Evolutionary conservation across 371 early-diverging fungal genomes (phyloP), one percentile per base, ranked within the genome.

Genomic region (Umbelopsis sp.): DNA sequence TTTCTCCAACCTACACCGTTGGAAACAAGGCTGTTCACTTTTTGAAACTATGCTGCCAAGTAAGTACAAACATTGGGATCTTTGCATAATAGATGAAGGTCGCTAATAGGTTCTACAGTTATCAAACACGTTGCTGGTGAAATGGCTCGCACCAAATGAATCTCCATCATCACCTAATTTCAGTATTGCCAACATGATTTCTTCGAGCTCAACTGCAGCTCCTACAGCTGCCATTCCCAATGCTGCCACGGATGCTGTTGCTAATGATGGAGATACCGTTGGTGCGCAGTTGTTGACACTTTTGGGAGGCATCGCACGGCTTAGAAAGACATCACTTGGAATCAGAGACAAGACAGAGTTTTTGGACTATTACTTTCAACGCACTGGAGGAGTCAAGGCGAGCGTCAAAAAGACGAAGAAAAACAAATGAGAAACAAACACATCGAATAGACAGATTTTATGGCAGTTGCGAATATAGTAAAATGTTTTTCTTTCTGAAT

Each of bases 291-390:
- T 93, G n/a, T 62, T 77, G 44, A 74, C 82, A 18, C 71, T 87
- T 22, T 72, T 96, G 68, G 86, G 87, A 41, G 87, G 90, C 67
- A 69, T 92, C 44, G 80, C 90, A 16, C 86, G 94, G 32, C 81
- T 93, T 70, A 84, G 95, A 46, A 90, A 87, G 74, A 89, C 93
- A 2, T 86, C 88, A n/a, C 70, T 93, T 65, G 83, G 84, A 22
- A 86, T 91, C 51, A 68, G 78, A 52, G 95, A 95, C 73, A 96
- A 96, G 78, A 79, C 81, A 14, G 91, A 88, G 29, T 96, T 96
- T 70, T 74, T 96, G 69, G 82, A 89, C 10, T 95, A 87, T 71
- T 96, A 92, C n/a, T 57, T 57, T 11, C 57, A 57, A 16, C 22
- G 57, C 29, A 57, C 57, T 37, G 57, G 57, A 4, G 57, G 29